These are phyloP conservation scores for Inga leiocalycina DNA, from an alignment of 306 rosid genomes.

Conservation along the genomic window DNA sequence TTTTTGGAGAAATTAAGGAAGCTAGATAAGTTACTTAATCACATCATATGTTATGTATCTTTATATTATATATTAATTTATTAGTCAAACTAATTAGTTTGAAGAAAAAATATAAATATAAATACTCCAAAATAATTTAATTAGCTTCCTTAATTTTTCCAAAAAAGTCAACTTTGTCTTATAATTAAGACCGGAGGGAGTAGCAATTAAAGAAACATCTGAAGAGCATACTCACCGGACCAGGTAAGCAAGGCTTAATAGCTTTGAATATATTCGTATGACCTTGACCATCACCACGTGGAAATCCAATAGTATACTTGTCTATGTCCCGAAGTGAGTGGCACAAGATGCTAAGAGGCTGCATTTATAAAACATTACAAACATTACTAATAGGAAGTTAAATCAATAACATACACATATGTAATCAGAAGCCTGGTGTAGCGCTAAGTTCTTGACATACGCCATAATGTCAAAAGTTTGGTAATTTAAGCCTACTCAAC, in stretches of 20 bases:
- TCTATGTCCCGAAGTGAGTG: constrained; percentile 92
- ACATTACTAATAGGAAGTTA: constrained; percentile 7
- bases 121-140: too few species aligned
- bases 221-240: constrained; percentile 80
- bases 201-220: constrained; percentile 11
- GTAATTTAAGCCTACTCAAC: constrained; percentile 13
- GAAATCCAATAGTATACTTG: constrained; percentile 81
- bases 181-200: too few species aligned
- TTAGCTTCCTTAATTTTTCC: too few species aligned
- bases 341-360: constrained; percentile 96
- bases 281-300: constrained; percentile 90
- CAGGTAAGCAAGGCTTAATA: constrained; percentile 90
- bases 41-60: too few species aligned
- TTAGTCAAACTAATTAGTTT: too few species aligned
- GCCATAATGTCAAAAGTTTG: constrained; percentile 7
- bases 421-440: neutral
- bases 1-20: too few species aligned
- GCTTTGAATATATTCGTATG: constrained; percentile 75
- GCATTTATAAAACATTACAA: constrained; percentile 35
- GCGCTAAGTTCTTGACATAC: neutral
- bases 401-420: constrained; percentile 4
- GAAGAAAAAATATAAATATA: too few species aligned
- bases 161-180: too few species aligned
- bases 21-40: too few species aligned
- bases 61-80: too few species aligned